Evolutionary conservation across 495 filamentous ascomycete species (phyloP).

Genomic region (Aspergillus avenaceus): DNA sequence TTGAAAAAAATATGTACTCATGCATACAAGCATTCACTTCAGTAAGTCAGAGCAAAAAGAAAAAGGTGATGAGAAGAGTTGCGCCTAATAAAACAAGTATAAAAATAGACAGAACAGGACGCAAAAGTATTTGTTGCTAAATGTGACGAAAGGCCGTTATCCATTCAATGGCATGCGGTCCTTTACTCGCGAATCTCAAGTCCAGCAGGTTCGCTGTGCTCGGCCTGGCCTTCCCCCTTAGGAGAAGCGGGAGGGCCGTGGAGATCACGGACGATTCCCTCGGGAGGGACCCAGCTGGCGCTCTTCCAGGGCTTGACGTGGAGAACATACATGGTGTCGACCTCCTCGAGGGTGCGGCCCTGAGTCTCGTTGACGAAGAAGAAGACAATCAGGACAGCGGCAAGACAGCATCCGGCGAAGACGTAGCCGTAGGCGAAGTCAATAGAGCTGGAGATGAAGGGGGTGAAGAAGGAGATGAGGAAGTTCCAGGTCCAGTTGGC

Average conservation of each 20-base stretch:
- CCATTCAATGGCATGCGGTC: background rate
- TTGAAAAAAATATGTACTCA: background rate
- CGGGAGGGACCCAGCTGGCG: conserved; percentile 54
- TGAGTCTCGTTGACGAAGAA: conserved; percentile 75
- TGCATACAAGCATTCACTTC: background rate
- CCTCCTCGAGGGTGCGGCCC: conserved; percentile 67
- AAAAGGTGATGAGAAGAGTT: background rate
- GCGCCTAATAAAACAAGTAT: background rate
- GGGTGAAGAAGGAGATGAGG: conserved; percentile 79
- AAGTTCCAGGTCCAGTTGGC: conserved; percentile 93
- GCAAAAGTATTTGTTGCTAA: background rate
- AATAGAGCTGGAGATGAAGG: conserved; percentile 66
- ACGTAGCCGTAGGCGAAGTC: conserved; percentile 76
- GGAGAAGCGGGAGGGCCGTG: conserved; percentile 14
- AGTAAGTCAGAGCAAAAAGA: background rate
- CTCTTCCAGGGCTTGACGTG: conserved; percentile 66
- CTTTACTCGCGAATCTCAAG: conserved; percentile 19
- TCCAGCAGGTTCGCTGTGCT: conserved; percentile 15
- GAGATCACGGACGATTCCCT: conserved; percentile 31
- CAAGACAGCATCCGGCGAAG: conserved; percentile 67
- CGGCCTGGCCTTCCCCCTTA: conserved; percentile 10
- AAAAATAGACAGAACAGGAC: background rate
- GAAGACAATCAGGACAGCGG: conserved; percentile 62
- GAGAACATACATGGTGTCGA: conserved; percentile 81
- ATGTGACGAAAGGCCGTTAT: background rate